Conservation (phyloP, 805 yeast genomes). For the Isabelozyma heimii region DNA sequence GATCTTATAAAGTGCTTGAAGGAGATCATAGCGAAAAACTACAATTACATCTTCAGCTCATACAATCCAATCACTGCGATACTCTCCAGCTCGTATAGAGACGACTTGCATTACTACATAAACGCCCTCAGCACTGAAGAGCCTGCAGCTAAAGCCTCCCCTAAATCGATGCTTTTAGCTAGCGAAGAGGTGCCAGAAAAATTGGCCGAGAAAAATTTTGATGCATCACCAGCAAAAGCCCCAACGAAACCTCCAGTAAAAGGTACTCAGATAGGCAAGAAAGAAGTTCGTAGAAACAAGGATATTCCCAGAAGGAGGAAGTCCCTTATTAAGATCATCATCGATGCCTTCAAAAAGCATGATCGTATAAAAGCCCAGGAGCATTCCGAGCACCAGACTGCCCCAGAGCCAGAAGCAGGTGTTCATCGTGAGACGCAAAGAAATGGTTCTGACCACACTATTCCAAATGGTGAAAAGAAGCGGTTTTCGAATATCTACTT, state of each 20-base stretch:
- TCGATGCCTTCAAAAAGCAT: constrained; percentile 1
- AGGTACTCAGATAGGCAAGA: background rate
- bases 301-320: background rate
- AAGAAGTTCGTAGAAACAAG: too few species aligned
- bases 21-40: constrained; percentile 17
- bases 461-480: constrained; percentile 22
- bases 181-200: background rate
- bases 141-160: too few species aligned
- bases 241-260: background rate
- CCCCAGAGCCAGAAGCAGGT: background rate
- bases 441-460: constrained; percentile 11
- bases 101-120: constrained; percentile 13
- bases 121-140: background rate
- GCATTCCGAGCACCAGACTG: background rate
- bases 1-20: constrained; percentile 19
- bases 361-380: background rate
- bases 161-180: background rate
- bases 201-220: background rate
- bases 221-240: background rate
- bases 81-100: constrained; percentile 15
- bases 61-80: constrained; percentile 16
- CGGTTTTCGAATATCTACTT: constrained; percentile 17
- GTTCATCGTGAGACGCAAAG: constrained; percentile 2
- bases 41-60: constrained; percentile 20
- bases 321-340: background rate